A percentile compares a stretch with the other conserved stretches of the same genome.
These are phyloP conservation scores for Ustilago xerochloae DNA, from an alignment of 1,284 basidiomycete genomes.

Conservation along the genomic window DNA sequence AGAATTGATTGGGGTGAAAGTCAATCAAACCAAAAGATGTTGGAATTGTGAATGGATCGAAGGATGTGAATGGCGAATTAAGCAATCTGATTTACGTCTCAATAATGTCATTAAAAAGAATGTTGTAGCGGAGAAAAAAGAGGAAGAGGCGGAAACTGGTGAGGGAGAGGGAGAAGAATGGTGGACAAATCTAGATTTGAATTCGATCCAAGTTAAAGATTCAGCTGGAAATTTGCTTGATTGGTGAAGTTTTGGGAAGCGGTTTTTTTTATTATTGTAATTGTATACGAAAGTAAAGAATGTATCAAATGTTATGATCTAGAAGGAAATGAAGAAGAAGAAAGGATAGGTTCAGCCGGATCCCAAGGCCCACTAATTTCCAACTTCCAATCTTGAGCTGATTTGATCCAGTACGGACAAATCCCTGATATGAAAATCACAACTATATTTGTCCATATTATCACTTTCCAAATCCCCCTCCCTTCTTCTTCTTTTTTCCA, in stretches of 20 bases:
- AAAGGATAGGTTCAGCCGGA: conserved; percentile 38
- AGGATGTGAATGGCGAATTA: conserved; percentile 61
- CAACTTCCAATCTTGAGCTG: conserved; percentile 56
- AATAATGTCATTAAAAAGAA: neutral
- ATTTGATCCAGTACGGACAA: conserved; percentile 57
- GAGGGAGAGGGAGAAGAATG: conserved; percentile 23
- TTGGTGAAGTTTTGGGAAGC: conserved; percentile 25
- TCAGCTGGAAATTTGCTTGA: conserved; percentile 21
- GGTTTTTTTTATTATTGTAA: neutral
- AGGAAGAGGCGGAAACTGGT: too few relatives aligned
- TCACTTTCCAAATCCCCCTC: conserved; percentile 3
- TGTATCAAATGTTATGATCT: neutral
- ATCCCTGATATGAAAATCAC: conserved; percentile 37
- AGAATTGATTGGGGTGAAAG: conserved; percentile 35
- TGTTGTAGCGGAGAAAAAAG: neutral
- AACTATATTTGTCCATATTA: conserved; percentile 13
- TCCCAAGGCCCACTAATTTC: conserved; percentile 62
- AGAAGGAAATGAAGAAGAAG: neutral
- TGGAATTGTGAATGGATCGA: conserved; percentile 58
- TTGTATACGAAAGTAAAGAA: too few relatives aligned
- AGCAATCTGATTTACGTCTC: neutral
- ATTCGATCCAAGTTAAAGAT: conserved; percentile 17
- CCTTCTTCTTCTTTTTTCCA: neutral
- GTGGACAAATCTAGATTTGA: conserved; percentile 34
- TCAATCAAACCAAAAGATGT: conserved; percentile 48